Base-by-base conservation (phyloP, 768 basidiomycete species). In the Pilatotrama ljubarskyi region DNA sequence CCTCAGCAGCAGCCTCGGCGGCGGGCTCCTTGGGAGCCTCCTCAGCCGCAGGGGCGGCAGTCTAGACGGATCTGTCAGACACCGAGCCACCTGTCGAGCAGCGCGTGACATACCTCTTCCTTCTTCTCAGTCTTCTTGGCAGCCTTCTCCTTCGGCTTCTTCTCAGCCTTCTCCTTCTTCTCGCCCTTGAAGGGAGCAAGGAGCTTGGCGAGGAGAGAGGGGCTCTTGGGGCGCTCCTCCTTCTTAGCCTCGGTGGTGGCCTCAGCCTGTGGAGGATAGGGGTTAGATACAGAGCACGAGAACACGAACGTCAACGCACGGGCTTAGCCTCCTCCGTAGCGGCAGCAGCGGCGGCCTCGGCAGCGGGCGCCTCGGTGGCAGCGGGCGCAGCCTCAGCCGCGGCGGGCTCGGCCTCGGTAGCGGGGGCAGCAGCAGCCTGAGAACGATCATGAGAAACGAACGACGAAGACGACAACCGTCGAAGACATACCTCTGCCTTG, bases 91-190 rank as follows among this genome's bases (percentile, higher is more conserved):
- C 5, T 29, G 17, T 7, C 35, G 5, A 49, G 10, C 17, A 11
- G 8, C 15, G 0, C 17, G 49, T 8, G 25, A 55, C 40, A 42
- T 44, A 74, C 71, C 70, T 87, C 86, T 66, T 88, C 85, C 78
- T 89, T 88, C 81, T 89, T 90, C 79, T 90, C 89, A 72, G 87
- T 84, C 77, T 88, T 89, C 82, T 89, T 90, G 70, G 87, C 82
- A 41, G 77, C 77, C 78, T 86, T 86, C 75, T 86, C 84, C 80
- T 87, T 83, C 69, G 78, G 80, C 64, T 76, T 81, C 76, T 81
- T 90, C 66, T 86, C 84, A 55, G 74, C 78, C 72, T 79, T 81
- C 62, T 71, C 72, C 74, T 76, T 79, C 51, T 71, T 69, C 42
- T 73, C 73, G 48, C 25, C 61, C 78, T 90, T 91, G 82, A 93